These are phyloP conservation scores for Gamarada debralockiae DNA, from an alignment of 495 filamentous ascomycete genomes.

Conservation along the genomic window DNA sequence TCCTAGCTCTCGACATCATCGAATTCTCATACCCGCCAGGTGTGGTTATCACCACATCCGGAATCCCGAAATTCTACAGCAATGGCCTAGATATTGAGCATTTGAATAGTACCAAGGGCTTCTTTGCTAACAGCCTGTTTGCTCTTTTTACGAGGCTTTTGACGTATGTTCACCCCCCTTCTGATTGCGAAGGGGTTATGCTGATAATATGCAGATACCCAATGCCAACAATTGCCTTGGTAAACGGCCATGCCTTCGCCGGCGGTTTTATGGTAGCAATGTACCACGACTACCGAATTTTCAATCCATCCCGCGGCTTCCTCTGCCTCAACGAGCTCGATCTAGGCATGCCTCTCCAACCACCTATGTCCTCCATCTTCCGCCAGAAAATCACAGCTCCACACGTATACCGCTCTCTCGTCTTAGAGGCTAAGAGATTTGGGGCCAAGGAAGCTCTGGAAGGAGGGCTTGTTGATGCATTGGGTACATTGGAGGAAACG, in stretches of 20 bases:
- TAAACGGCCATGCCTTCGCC: conserved; percentile 82
- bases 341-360: conserved; percentile 65
- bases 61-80: conserved; percentile 75
- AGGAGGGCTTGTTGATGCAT: conserved; percentile 61
- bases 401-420: conserved; percentile 53
- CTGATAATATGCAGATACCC: conserved; percentile 49
- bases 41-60: conserved; percentile 70
- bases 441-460: conserved; percentile 53
- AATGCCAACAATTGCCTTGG: conserved; percentile 75
- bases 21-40: conserved; percentile 63
- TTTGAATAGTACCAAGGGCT: conserved; percentile 44
- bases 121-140: conserved; percentile 54
- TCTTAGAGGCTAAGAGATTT: conserved; percentile 67
- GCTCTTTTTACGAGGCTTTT: conserved; percentile 54
- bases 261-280: conserved; percentile 77
- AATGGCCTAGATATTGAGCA: conserved; percentile 71
- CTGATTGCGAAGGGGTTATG: too few species aligned
- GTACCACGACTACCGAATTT: conserved; percentile 79
- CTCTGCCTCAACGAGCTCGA: conserved; percentile 77
- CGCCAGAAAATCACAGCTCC: conserved; percentile 55
- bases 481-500: conserved; percentile 60
- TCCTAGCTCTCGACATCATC: conserved; percentile 67
- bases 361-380: conserved; percentile 72
- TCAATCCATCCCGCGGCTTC: conserved; percentile 64
- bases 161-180: conserved; percentile 40